phyloP scores from a whole-genome alignment of 345 rosid species.

The Eucalyptus camaldulensis region DNA sequence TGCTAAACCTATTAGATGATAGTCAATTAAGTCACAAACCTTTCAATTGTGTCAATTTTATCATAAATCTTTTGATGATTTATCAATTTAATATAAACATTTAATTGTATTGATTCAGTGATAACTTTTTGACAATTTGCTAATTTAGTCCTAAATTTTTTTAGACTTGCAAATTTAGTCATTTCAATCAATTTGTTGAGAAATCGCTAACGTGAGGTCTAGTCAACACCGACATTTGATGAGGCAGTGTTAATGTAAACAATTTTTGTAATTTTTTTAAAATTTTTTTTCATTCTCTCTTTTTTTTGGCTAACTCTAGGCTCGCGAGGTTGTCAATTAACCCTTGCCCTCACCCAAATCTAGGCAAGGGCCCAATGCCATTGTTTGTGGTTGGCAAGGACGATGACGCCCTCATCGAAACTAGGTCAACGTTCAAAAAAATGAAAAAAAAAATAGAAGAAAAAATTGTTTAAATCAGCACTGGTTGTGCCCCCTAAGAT shows the following conservation, averaged over 20 bases:
- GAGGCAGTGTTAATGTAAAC: neutral
- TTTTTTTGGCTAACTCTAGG: neutral
- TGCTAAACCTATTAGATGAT: accelerated
- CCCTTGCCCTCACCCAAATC: neutral
- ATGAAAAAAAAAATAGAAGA: accelerated
- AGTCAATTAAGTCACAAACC: neutral
- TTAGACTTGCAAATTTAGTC: neutral
- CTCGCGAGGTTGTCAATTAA: accelerated
- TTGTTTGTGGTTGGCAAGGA: neutral
- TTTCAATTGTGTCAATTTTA: accelerated
- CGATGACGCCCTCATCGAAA: accelerated
- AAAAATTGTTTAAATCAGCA: too few relatives aligned
- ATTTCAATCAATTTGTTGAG: accelerated
- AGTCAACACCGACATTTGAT: too few relatives aligned
- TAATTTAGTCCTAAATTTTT: neutral
- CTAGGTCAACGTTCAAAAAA: neutral
- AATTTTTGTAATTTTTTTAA: neutral
- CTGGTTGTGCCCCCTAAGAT: too few relatives aligned
- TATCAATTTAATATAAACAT: neutral
- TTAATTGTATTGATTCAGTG: neutral
- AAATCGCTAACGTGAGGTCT: neutral
- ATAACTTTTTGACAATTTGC: neutral
- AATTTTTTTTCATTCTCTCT: too few relatives aligned
- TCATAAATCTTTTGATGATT: neutral
- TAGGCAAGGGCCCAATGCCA: neutral